Evolutionary conservation across 2,329 filamentous ascomycete genomes (phyloP).

Genomic region (Paramyrothecium roridum): DNA sequence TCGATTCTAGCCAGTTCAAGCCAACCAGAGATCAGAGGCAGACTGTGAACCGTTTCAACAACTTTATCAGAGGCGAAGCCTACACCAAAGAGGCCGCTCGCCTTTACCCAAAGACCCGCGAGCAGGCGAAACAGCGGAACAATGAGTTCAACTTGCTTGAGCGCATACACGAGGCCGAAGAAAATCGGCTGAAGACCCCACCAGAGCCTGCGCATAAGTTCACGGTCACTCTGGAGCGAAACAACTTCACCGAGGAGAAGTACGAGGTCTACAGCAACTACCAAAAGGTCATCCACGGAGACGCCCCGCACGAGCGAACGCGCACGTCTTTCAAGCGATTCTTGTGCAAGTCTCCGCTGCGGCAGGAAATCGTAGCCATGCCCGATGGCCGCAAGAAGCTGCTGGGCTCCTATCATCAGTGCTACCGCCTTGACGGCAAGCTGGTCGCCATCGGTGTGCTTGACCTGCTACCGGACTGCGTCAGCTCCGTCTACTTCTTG

Average conservation of each 20-base stretch:
- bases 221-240: constrained; percentile 66
- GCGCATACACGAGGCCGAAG: constrained; percentile 68
- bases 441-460: constrained; percentile 75
- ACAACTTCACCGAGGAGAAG: constrained; percentile 74
- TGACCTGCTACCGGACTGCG: constrained; percentile 71
- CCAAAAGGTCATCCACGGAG: constrained; percentile 69
- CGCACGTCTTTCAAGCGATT: constrained; percentile 65
- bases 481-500: constrained; percentile 81
- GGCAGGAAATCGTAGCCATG: constrained; percentile 36
- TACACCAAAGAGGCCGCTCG: constrained; percentile 64
- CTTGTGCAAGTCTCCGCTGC: constrained; percentile 68
- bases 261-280: constrained; percentile 71
- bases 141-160: constrained; percentile 65
- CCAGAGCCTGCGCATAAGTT: constrained; percentile 66
- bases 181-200: constrained; percentile 48
- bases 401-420: constrained; percentile 77
- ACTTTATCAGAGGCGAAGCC: constrained; percentile 62
- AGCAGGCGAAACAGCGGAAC: constrained; percentile 60
- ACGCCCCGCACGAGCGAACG: constrained; percentile 57
- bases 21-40: constrained; percentile 71
- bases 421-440: constrained; percentile 73
- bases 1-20: constrained; percentile 64
- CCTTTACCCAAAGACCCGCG: constrained; percentile 64
- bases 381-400: constrained; percentile 48
- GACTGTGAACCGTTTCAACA: constrained; percentile 73